Conservation (phyloP, 1,284 basidiomycete species). For the Sanghuangporus weigelae region DNA sequence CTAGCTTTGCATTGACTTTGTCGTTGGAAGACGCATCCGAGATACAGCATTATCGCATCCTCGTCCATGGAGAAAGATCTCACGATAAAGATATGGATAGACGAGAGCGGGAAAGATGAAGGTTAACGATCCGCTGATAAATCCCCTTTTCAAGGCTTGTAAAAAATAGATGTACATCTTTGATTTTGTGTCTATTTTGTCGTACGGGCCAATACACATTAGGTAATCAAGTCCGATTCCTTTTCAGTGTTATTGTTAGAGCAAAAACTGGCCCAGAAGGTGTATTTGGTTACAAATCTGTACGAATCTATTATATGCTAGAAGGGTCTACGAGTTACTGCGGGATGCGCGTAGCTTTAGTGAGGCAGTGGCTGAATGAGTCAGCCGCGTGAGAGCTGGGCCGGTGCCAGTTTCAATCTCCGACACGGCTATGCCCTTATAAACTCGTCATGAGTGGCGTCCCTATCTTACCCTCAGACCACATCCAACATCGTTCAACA, state of each 20-base stretch:
- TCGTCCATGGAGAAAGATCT: slow-evolving; percentile 82
- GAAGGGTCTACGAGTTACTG: not conserved
- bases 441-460: slow-evolving; percentile 8
- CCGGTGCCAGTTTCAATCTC: slow-evolving; percentile 3
- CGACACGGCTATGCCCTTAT: slow-evolving; percentile 2
- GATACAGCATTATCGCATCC: slow-evolving; percentile 68
- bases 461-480: slow-evolving; percentile 7
- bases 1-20: not conserved
- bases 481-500: not conserved
- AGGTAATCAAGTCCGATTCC: not conserved
- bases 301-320: too few relatives aligned
- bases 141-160: too few relatives aligned
- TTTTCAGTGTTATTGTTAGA: not conserved
- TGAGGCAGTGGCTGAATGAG: not conserved
- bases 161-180: too few relatives aligned
- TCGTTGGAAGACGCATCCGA: slow-evolving; percentile 61
- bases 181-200: too few relatives aligned
- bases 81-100: slow-evolving; percentile 74
- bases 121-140: not conserved
- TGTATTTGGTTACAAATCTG: not conserved
- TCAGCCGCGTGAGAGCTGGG: not conserved
- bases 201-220: not conserved
- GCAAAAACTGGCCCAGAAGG: not conserved
- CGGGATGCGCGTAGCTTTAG: not conserved
- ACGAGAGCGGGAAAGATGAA: slow-evolving; percentile 30